Evolutionary conservation across 805 yeast genomes (phyloP).

Genomic region (Metschnikowia lunata): DNA sequence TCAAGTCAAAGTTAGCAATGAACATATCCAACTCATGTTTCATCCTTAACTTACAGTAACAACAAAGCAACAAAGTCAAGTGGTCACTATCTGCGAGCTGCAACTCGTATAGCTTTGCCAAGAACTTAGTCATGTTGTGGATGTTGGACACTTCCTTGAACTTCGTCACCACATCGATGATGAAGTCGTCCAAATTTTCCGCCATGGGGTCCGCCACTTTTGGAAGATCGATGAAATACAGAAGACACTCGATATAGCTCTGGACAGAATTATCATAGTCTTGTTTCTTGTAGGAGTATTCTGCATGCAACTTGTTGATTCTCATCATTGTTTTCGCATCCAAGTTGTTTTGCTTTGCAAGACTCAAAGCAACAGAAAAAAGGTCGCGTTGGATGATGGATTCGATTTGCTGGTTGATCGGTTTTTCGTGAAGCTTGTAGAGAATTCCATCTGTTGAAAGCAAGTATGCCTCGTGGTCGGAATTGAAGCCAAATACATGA

Average conservation of each 20-base stretch:
- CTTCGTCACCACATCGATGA: conserved; percentile 74
- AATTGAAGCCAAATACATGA: conserved; percentile 46
- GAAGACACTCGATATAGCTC: conserved; percentile 56
- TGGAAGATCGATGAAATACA: conserved; percentile 15
- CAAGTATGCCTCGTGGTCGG: conserved; percentile 54
- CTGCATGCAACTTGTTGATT: conserved; percentile 54
- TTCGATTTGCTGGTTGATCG: conserved; percentile 62
- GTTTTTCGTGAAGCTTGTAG: conserved; percentile 62
- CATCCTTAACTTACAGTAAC: conserved; percentile 72
- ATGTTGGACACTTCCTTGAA: conserved; percentile 77
- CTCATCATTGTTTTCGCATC: conserved; percentile 27
- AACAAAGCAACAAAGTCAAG: conserved; percentile 70
- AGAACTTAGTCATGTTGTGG: conserved; percentile 54
- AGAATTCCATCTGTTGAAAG: conserved; percentile 74
- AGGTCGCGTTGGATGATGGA: conserved; percentile 65
- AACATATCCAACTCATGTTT: conserved; percentile 54
- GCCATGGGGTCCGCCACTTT: not conserved
- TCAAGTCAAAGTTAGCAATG: conserved; percentile 39
- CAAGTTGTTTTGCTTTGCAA: conserved; percentile 46
- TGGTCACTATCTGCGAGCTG: conserved; percentile 71
- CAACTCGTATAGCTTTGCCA: conserved; percentile 54
- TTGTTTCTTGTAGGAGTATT: conserved; percentile 61
- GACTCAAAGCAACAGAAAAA: conserved; percentile 64
- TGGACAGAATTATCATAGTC: conserved; percentile 66
- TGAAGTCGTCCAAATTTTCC: conserved; percentile 21